A percentile compares a stretch with the other conserved stretches of the same genome.
Evolutionary conservation across 345 rosid species (phyloP).

Genomic region (Linum trigynum): DNA sequence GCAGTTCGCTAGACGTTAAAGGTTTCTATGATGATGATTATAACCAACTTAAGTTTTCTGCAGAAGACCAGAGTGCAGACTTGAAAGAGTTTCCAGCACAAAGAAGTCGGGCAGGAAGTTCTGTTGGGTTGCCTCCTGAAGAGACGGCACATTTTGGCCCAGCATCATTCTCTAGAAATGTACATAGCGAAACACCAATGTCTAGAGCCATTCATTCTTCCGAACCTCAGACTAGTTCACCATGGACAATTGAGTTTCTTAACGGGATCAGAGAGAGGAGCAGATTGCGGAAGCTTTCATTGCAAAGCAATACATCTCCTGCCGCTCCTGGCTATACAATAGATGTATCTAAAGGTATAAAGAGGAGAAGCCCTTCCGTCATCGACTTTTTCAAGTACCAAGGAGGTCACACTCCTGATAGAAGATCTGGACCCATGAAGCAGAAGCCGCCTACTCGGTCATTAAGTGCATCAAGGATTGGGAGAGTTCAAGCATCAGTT

Average conservation of each 20-base stretch:
- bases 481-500: constrained; percentile 31
- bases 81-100: constrained; percentile 29
- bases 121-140: constrained; percentile 29
- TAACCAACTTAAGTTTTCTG: constrained; percentile 24
- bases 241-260: constrained; percentile 92
- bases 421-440: constrained; percentile 43
- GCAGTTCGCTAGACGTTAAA: constrained; percentile 17
- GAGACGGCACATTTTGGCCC: constrained; percentile 41
- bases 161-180: constrained; percentile 59
- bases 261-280: constrained; percentile 74
- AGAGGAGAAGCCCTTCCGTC: constrained; percentile 71
- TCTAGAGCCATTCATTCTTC: constrained; percentile 51
- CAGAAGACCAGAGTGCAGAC: constrained; percentile 27
- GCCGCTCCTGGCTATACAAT: constrained; percentile 26
- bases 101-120: constrained; percentile 26
- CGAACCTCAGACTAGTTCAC: constrained; percentile 49
- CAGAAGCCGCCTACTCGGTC: constrained; percentile 38
- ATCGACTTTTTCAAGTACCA: constrained; percentile 71
- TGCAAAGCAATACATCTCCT: constrained; percentile 37
- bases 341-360: constrained; percentile 32
- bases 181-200: constrained; percentile 45
- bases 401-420: constrained; percentile 42
- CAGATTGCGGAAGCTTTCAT: constrained; percentile 50
- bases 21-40: constrained; percentile 15
- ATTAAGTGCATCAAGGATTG: constrained; percentile 26